Percentiles rank a stretch among this genome's conserved stretches.
Conservation (phyloP, 371 early-diverging fungal species). For the Mucor sp. region DNA sequence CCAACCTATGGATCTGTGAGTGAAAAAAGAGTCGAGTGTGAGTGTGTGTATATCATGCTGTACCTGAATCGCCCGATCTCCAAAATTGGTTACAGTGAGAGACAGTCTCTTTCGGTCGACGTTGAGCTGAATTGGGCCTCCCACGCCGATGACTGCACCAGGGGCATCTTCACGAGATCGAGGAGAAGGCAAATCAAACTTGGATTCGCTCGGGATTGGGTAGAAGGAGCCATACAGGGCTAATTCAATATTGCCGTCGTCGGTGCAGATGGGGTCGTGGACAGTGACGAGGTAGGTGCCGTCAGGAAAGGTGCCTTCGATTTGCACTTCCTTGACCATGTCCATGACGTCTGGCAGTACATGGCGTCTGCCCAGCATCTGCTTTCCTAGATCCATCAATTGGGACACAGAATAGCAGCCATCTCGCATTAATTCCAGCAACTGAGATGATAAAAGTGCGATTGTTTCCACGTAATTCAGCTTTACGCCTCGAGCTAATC, state of each 20-base stretch:
- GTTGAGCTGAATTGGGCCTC: slow-evolving; percentile 73
- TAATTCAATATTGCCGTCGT: slow-evolving; percentile 77
- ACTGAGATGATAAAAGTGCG: slow-evolving; percentile 83
- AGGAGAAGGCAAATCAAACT: slow-evolving; percentile 50
- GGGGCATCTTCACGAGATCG: slow-evolving; percentile 34
- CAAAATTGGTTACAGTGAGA: slow-evolving; percentile 84
- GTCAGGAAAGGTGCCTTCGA: slow-evolving; percentile 88
- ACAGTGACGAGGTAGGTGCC: slow-evolving; percentile 93
- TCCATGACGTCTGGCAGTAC: slow-evolving; percentile 75
- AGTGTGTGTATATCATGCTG: neutral
- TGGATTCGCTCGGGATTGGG: slow-evolving; percentile 69
- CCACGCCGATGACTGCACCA: slow-evolving; percentile 66
- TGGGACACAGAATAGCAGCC: slow-evolving; percentile 86
- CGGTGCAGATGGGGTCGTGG: slow-evolving; percentile 83
- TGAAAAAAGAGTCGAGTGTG: too few relatives aligned
- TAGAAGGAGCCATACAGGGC: slow-evolving; percentile 87
- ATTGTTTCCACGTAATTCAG: slow-evolving; percentile 89
- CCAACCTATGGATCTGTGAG: slow-evolving; percentile 59
- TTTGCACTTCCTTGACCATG: slow-evolving; percentile 82
- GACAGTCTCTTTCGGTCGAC: slow-evolving; percentile 66
- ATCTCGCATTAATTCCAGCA: slow-evolving; percentile 88
- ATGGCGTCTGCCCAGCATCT: slow-evolving; percentile 84
- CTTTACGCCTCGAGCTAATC: slow-evolving; percentile 84
- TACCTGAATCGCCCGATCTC: slow-evolving; percentile 88
- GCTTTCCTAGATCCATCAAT: slow-evolving; percentile 86